Evolutionary conservation across 208 protist species (phyloP), one percentile per base, ranked within the genome.

Genomic region (Crithidia expoeki): DNA sequence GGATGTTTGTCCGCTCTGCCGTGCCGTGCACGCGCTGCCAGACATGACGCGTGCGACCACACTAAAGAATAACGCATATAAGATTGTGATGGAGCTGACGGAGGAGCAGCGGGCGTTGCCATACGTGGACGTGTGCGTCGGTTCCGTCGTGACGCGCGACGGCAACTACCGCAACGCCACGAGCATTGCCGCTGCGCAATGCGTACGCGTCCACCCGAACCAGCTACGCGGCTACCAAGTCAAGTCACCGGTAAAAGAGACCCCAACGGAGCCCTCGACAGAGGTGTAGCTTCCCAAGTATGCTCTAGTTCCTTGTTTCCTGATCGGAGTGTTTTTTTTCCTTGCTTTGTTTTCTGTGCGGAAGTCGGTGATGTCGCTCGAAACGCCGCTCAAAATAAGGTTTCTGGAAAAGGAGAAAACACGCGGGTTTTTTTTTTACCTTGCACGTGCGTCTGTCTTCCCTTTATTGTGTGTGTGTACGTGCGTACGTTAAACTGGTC

Each of bases 1-100:
- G 32, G 72, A 88, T 57, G 59, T 62, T 4, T 89, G 86, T 61
- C 86, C 86, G 23, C 62, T 93, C n/a, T 93, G 88, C 62, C 81
- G 82, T 42, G 40, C 64, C 58, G 44, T 46, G 17, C n/a, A 78
- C 55, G 77, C 68, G 27, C 71, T 93, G 33, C 72, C 82, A 1
- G 71, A 79, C 21, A 69, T 83, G 60, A 68, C 76, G 2, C 60
- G 53, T 1, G 32, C 73, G 1, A 65, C 53, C 2, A 60, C 72
- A 12, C 64, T 80, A 23, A 33, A 68, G 36, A 42, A 58, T 0
- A 90, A 93, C 62, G 53, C 65, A 2, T 90, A 72, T 53, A 27
- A 65, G 7, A 49, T 90, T 9, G 64, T 63, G 5, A n/a, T 85
- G 28, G 28, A 34, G 5, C 60, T 82, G 34, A 67, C 80, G 2